These are phyloP conservation scores for Cotoneaster glaucophyllus DNA, from an alignment of 306 rosid genomes.

Conservation along the genomic window DNA sequence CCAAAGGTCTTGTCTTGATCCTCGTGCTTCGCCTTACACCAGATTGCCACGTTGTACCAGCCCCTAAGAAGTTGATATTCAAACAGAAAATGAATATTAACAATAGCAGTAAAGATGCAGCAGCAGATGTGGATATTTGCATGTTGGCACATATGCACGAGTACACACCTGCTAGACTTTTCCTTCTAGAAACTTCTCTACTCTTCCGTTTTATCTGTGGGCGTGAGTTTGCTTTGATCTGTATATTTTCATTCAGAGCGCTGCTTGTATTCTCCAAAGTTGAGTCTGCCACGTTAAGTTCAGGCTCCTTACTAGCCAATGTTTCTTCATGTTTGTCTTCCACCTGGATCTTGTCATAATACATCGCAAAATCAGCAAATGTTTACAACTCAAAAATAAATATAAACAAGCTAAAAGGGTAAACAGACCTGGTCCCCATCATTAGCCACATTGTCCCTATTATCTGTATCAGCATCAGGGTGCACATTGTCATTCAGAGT, in stretches of 20 bases:
- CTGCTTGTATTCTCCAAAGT: constrained; percentile 5
- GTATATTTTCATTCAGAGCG: constrained; percentile 18
- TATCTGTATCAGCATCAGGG: no score
- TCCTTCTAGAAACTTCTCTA: constrained; percentile 25
- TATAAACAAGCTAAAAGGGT: neutral
- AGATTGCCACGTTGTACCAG: constrained; percentile 52
- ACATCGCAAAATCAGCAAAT: constrained; percentile 17
- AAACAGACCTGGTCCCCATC: no score
- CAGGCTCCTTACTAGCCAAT: constrained; percentile 21
- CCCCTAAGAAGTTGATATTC: constrained; percentile 34
- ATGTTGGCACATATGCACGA: neutral
- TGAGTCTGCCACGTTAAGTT: constrained; percentile 20
- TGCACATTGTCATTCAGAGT: constrained; percentile 21
- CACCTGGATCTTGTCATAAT: constrained; percentile 32
- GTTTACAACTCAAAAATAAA: constrained; percentile 8
- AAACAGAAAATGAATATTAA: neutral
- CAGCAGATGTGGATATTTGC: neutral
- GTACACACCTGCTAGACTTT: constrained; percentile 69
- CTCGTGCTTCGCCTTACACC: constrained; percentile 85
- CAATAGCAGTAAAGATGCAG: neutral
- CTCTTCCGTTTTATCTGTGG: constrained; percentile 13
- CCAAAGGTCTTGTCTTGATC: constrained; percentile 75
- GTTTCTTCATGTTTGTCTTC: constrained; percentile 31
- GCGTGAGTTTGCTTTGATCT: constrained; percentile 27
- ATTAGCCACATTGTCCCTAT: no score